Conservation (phyloP, 2,329 filamentous ascomycete species). For the Diaporthe vaccinii region DNA sequence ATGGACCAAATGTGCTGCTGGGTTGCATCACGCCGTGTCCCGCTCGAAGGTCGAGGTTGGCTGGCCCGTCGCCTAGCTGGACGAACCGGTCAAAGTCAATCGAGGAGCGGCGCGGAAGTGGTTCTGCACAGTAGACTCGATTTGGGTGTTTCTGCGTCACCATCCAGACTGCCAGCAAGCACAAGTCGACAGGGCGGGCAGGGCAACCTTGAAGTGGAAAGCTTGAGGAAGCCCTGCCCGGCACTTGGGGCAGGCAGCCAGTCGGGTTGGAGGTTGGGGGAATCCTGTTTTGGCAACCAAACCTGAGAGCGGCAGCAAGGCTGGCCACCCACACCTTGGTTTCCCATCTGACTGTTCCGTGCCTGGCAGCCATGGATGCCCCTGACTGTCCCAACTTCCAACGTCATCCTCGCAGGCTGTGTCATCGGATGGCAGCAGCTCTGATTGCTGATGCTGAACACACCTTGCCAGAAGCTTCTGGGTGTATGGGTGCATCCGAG, state of each 20-base stretch:
- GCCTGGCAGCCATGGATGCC: slow-evolving; percentile 32
- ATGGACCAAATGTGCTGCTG: not conserved
- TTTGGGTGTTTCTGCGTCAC: slow-evolving; percentile 27
- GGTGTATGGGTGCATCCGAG: not conserved
- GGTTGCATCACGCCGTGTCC: not conserved
- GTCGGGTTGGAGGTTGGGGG: slow-evolving; percentile 18
- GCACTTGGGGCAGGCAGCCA: not conserved
- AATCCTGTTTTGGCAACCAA: slow-evolving; percentile 8
- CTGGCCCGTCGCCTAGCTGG: not conserved
- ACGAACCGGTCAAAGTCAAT: slow-evolving; percentile 30
- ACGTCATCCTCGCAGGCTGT: slow-evolving; percentile 38
- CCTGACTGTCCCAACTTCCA: slow-evolving; percentile 21
- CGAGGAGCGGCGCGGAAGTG: not conserved
- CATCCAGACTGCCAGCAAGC: slow-evolving; percentile 7
- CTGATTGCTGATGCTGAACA: slow-evolving; percentile 25
- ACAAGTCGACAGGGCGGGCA: not conserved
- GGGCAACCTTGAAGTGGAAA: not conserved
- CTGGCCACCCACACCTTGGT: not conserved
- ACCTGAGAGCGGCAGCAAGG: not conserved
- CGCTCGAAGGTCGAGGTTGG: not conserved
- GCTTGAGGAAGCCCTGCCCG: not conserved
- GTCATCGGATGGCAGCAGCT: slow-evolving; percentile 21
- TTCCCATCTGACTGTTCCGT: not conserved
- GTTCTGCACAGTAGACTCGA: not conserved
- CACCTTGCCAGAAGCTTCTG: not conserved